Evolutionary conservation across 2,329 filamentous ascomycete species (phyloP).

Genomic region (Xylariaceae sp.): DNA sequence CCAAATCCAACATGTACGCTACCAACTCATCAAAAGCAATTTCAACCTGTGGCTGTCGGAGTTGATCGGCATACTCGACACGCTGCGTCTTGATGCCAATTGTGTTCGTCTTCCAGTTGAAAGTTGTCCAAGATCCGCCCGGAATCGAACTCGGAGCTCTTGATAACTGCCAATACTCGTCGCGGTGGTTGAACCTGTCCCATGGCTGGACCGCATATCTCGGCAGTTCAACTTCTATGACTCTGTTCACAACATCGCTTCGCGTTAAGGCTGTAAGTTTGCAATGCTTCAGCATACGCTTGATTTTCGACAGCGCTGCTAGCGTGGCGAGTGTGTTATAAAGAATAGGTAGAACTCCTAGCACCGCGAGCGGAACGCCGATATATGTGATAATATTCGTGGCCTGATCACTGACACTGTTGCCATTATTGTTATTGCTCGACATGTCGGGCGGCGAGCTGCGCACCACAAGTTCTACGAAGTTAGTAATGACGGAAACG

Average conservation of each 20-base stretch:
- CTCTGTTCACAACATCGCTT: constrained; percentile 60
- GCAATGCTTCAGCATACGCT: constrained; percentile 53
- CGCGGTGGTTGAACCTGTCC: constrained; percentile 49
- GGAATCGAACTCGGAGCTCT: constrained; percentile 49
- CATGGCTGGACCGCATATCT: constrained; percentile 60
- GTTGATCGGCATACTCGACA: constrained; percentile 57
- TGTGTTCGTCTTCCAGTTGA: constrained; percentile 61
- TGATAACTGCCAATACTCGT: constrained; percentile 56
- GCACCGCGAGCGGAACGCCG: constrained; percentile 54
- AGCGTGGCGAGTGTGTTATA: constrained; percentile 62
- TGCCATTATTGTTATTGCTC: background rate
- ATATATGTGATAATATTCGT: constrained; percentile 54
- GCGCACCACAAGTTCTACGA: too few relatives aligned
- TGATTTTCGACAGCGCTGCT: constrained; percentile 56
- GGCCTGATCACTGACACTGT: constrained; percentile 28
- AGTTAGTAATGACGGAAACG: too few relatives aligned
- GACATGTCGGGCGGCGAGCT: constrained; percentile 13
- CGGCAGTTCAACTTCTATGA: constrained; percentile 64
- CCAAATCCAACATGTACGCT: constrained; percentile 59
- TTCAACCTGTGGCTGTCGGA: constrained; percentile 51
- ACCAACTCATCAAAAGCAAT: constrained; percentile 57
- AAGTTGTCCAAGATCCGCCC: constrained; percentile 61
- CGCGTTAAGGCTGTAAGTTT: constrained; percentile 57
- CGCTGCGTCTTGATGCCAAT: constrained; percentile 61
- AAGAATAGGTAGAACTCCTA: constrained; percentile 60